Percentiles rank a stretch among this genome's conserved stretches.
Conservation (phyloP, 305 asterid genomes). For the Ilex paraguariensis region DNA sequence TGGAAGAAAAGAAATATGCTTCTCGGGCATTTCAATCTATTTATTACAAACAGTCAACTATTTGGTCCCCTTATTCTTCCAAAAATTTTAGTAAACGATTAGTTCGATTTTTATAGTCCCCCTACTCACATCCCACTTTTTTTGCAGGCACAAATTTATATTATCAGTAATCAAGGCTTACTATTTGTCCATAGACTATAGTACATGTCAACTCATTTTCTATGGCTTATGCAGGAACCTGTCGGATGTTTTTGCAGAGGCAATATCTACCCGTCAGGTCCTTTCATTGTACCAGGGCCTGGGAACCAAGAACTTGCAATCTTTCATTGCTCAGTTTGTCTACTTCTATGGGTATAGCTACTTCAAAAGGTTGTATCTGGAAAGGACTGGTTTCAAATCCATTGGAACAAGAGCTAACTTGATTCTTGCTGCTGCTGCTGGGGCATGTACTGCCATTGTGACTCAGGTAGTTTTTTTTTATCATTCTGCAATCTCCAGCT, state of each 20-base stretch:
- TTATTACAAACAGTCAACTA: too few species aligned
- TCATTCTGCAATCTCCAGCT: too few species aligned
- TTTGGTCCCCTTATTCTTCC: too few species aligned
- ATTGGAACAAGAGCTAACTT: constrained; percentile 40
- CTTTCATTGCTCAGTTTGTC: constrained; percentile 37
- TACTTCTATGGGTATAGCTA: constrained; percentile 44
- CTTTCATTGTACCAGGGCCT: constrained; percentile 40
- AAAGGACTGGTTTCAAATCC: constrained; percentile 32
- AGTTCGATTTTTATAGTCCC: too few species aligned
- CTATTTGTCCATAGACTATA: too few species aligned
- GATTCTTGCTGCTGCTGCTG: constrained; percentile 41
- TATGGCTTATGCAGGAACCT: constrained; percentile 26
- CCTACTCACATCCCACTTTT: too few species aligned
- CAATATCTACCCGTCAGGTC: constrained; percentile 29
- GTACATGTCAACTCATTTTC: too few species aligned
- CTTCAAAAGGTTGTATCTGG: constrained; percentile 36
- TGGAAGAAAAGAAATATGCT: too few species aligned
- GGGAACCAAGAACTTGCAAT: constrained; percentile 39
- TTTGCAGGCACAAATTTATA: too few species aligned
- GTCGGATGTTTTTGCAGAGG: constrained; percentile 36
- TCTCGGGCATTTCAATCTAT: too few species aligned
- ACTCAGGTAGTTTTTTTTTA: constrained; percentile 27
- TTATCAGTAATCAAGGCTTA: too few species aligned
- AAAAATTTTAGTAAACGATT: too few species aligned
- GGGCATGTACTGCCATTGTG: constrained; percentile 39